Evolutionary conservation across 495 filamentous ascomycete species (phyloP).

Genomic region (Lepidopterella palustris): DNA sequence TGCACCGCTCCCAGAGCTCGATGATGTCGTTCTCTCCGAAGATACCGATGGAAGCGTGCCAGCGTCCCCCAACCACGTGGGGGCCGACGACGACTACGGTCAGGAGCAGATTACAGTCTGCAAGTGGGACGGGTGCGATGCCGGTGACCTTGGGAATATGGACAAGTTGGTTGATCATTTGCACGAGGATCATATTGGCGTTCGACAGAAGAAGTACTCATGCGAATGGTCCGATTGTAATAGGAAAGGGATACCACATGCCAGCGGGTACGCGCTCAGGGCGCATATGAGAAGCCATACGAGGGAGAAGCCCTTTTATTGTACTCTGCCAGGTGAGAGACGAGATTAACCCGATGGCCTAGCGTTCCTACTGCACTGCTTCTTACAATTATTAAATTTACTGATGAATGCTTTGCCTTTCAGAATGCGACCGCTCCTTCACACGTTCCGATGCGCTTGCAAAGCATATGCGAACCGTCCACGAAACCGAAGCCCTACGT

Average conservation of each 20-base stretch:
- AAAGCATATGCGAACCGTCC: conserved; percentile 98
- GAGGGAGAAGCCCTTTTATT: conserved; percentile 97
- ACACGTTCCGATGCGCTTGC: conserved; percentile 94
- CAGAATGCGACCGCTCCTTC: conserved; percentile 96
- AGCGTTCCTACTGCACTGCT: too few relatives aligned
- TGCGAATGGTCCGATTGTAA: conserved; percentile 92
- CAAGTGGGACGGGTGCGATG: conserved; percentile 79
- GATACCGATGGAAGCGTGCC: conserved; percentile 86
- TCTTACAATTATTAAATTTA: neutral
- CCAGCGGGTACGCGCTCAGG: conserved; percentile 88
- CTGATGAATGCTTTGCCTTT: neutral
- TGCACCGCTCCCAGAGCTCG: conserved; percentile 16
- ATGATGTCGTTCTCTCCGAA: conserved; percentile 60
- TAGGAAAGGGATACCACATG: conserved; percentile 82
- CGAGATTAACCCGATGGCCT: too few relatives aligned
- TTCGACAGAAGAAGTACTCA: conserved; percentile 74
- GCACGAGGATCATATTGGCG: conserved; percentile 86
- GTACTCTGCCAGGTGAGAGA: conserved; percentile 79
- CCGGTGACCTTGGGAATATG: conserved; percentile 82
- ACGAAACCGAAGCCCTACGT: conserved; percentile 89
- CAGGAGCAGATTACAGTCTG: conserved; percentile 83
- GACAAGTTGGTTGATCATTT: conserved; percentile 89
- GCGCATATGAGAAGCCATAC: conserved; percentile 98
- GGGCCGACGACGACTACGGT: conserved; percentile 58
- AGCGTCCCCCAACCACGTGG: conserved; percentile 58